These are phyloP conservation scores for Nannizzia gypsea DNA, from an alignment of 2,329 filamentous ascomycete species.

Conservation along the genomic window DNA sequence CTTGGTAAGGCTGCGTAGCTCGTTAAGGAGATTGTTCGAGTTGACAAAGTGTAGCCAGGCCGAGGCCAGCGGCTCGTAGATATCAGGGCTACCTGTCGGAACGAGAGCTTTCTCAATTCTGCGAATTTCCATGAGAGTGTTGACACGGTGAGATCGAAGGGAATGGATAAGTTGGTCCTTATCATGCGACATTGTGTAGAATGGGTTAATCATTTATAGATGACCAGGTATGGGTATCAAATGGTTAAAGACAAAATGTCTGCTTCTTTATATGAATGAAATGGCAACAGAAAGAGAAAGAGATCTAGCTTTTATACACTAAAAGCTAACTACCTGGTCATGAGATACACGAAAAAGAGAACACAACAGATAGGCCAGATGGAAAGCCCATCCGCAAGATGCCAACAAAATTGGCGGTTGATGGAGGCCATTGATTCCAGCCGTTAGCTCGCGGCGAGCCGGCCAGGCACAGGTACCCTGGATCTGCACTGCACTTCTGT, in stretches of 20 bases:
- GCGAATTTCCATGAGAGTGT: conserved; percentile 60
- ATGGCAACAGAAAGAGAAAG: background rate
- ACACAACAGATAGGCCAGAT: background rate
- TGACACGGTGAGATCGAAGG: conserved; percentile 55
- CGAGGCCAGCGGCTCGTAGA: conserved; percentile 54
- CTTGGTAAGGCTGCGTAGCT: conserved; percentile 55
- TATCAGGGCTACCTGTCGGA: conserved; percentile 45
- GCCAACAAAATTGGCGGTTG: background rate
- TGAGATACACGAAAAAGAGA: background rate
- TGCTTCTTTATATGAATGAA: background rate
- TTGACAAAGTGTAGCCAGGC: conserved; percentile 63
- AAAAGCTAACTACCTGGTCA: background rate
- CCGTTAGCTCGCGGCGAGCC: background rate
- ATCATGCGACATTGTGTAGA: conserved; percentile 27
- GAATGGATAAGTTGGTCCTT: conserved; percentile 50
- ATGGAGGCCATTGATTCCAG: background rate
- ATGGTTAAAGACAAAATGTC: background rate
- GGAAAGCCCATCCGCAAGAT: background rate
- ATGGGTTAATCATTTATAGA: background rate
- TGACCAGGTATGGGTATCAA: background rate
- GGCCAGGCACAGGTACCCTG: background rate
- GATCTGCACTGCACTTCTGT: background rate
- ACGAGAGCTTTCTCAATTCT: conserved; percentile 58
- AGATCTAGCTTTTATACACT: background rate
- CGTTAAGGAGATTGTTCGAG: conserved; percentile 56